Percentiles rank a stretch among this genome's conserved stretches.
Conservation (phyloP, 2,329 filamentous ascomycete genomes). For the Apiospora koreana region DNA sequence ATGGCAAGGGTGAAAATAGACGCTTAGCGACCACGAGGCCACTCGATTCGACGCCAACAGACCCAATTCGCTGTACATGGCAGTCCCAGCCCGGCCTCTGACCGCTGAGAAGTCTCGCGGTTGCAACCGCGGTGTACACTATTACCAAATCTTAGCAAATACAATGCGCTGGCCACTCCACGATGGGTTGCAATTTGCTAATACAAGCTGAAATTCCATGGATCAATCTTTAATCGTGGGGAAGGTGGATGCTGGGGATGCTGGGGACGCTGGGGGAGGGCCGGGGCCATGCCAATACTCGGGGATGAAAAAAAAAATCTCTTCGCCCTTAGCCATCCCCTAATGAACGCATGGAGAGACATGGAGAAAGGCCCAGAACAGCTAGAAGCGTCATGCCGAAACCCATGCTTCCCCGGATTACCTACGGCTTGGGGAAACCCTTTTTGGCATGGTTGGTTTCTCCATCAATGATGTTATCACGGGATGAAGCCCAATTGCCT, state of each 20-base stretch:
- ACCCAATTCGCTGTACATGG: background rate
- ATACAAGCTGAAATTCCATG: background rate
- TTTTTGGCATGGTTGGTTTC: background rate
- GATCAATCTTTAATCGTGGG: background rate
- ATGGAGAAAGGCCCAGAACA: background rate
- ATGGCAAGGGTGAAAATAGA: conserved; percentile 4
- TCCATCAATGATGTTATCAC: conserved; percentile 6
- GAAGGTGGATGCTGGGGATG: conserved; percentile 2
- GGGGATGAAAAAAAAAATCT: background rate
- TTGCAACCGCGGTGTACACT: background rate
- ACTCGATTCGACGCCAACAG: conserved; percentile 8
- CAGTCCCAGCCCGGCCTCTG: conserved; percentile 5
- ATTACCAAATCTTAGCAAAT: conserved; percentile 10
- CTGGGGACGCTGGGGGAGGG: background rate
- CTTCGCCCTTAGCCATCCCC: background rate
- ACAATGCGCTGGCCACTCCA: background rate
- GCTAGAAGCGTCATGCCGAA: background rate
- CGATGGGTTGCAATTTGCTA: conserved; percentile 8
- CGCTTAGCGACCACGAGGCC: conserved; percentile 11
- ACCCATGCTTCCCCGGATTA: conserved; percentile 5
- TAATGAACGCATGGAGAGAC: background rate
- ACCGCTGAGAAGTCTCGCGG: background rate
- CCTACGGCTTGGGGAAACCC: background rate
- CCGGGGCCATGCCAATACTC: background rate
- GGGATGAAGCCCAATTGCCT: background rate